These are phyloP conservation scores for Thalassiosira ordinaria DNA, from an alignment of 352 stramenopile species.

Conservation along the genomic window DNA sequence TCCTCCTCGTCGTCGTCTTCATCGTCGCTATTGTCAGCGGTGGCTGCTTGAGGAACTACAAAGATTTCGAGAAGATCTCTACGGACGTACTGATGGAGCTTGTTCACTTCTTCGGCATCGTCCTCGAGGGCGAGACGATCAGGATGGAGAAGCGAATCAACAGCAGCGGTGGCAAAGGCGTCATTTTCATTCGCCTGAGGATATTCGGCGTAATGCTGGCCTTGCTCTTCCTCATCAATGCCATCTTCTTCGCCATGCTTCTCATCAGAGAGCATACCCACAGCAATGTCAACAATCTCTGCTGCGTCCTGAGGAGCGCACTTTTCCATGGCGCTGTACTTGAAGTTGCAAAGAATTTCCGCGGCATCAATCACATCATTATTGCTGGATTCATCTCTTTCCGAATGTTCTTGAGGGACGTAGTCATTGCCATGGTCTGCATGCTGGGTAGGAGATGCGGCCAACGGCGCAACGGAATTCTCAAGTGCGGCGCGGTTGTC, in stretches of 20 bases:
- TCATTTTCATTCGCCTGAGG: background rate
- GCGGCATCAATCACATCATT: conserved; percentile 30
- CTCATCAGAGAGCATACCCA: conserved; percentile 23
- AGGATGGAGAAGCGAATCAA: conserved; percentile 38
- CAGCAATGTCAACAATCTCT: conserved; percentile 32
- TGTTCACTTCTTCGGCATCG: conserved; percentile 73
- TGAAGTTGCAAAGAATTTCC: conserved; percentile 38
- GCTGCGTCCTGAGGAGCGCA: conserved; percentile 7
- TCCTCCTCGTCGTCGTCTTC: conserved; percentile 2
- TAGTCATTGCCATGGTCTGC: background rate
- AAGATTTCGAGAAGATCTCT: conserved; percentile 80
- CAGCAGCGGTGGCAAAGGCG: background rate
- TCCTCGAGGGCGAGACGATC: conserved; percentile 56
- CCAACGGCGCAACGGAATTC: conserved; percentile 8
- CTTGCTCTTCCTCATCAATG: background rate
- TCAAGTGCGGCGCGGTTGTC: background rate
- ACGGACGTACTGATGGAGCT: conserved; percentile 77
- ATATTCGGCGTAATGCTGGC: background rate
- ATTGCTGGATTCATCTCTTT: background rate
- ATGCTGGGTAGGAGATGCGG: background rate
- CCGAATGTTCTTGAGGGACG: background rate
- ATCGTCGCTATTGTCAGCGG: conserved; percentile 15
- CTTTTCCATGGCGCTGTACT: conserved; percentile 13
- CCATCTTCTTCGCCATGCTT: conserved; percentile 14
- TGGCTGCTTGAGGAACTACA: conserved; percentile 48